These are phyloP conservation scores for Pisolithus marmoratus DNA, from an alignment of 768 basidiomycete genomes.

Conservation along the genomic window DNA sequence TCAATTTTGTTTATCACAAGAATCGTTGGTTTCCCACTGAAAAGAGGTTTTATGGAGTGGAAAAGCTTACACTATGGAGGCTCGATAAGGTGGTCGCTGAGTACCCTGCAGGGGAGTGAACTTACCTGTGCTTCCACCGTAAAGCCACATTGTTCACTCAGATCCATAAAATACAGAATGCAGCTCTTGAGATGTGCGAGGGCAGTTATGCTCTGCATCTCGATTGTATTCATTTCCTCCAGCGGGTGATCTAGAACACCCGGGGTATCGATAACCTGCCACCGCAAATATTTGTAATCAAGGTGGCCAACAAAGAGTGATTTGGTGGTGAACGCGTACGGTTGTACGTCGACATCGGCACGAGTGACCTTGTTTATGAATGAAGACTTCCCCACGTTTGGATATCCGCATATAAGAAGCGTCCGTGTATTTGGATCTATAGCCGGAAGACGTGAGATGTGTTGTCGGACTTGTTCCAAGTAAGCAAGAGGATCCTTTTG, in stretches of 20 bases:
- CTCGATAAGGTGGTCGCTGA: not conserved
- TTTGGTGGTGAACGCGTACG: constrained; percentile 99
- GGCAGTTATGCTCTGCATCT: constrained; percentile 99
- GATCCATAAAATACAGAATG: constrained; percentile 97
- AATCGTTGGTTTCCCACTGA: constrained; percentile 86
- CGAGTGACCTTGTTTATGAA: constrained; percentile 99
- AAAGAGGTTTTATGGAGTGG: constrained; percentile 98
- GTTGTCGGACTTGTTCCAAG: constrained; percentile 98
- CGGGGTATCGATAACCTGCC: constrained; percentile 99
- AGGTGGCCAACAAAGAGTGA: constrained; percentile 97
- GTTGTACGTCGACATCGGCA: constrained; percentile 98
- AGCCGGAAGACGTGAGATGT: constrained; percentile 95
- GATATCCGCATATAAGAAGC: constrained; percentile 96
- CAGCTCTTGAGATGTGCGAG: constrained; percentile 93
- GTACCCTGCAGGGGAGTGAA: constrained; percentile 7
- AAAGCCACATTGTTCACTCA: constrained; percentile 98
- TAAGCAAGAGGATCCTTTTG: constrained; percentile 99
- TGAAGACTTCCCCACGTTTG: constrained; percentile 98
- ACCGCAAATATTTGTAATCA: constrained; percentile 98
- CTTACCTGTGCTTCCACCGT: constrained; percentile 90
- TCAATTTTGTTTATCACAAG: constrained; percentile 99
- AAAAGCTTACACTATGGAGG: constrained; percentile 84
- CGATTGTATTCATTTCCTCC: constrained; percentile 99
- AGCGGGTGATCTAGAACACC: constrained; percentile 97
- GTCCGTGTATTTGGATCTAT: constrained; percentile 99